These are phyloP conservation scores for Cystofilobasidium macerans DNA, from an alignment of 768 basidiomycete species.

Conservation along the genomic window DNA sequence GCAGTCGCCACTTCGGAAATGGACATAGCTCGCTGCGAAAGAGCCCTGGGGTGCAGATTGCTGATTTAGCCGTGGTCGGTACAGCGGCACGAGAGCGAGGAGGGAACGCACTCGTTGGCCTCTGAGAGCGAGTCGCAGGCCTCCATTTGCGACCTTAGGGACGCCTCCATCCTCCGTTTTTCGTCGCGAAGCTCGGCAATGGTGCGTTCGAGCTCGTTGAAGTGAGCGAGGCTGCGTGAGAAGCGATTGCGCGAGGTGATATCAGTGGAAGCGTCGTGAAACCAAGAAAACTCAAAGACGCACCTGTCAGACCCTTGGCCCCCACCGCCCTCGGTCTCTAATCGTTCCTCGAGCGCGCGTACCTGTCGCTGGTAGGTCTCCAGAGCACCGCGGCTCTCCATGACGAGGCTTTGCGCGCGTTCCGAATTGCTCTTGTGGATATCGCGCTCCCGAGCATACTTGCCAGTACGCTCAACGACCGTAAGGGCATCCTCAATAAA, in stretches of 20 bases:
- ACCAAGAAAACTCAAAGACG: neutral
- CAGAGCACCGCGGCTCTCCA: constrained; percentile 63
- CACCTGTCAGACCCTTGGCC: constrained; percentile 13
- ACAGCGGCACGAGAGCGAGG: neutral
- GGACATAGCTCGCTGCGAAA: constrained; percentile 60
- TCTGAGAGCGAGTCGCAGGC: constrained; percentile 61
- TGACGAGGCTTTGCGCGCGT: constrained; percentile 77
- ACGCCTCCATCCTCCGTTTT: constrained; percentile 32
- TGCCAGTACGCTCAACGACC: constrained; percentile 68
- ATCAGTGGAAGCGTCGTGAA: neutral
- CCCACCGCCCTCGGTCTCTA: constrained; percentile 37
- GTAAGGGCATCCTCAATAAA: constrained; percentile 71
- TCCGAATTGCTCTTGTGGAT: constrained; percentile 85
- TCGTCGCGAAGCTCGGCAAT: constrained; percentile 29
- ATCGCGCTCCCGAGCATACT: constrained; percentile 81
- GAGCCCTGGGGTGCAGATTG: constrained; percentile 32
- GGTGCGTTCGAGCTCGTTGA: constrained; percentile 33
- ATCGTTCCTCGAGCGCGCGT: constrained; percentile 63
- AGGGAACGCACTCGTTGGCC: constrained; percentile 49
- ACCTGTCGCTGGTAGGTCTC: constrained; percentile 85
- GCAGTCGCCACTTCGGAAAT: constrained; percentile 55
- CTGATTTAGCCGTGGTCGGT: neutral
- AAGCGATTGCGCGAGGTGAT: neutral
- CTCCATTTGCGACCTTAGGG: constrained; percentile 60
- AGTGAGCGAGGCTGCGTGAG: constrained; percentile 27